phyloP scores from a whole-genome alignment of 768 basidiomycete genomes.

The Mrakia frigida region DNA sequence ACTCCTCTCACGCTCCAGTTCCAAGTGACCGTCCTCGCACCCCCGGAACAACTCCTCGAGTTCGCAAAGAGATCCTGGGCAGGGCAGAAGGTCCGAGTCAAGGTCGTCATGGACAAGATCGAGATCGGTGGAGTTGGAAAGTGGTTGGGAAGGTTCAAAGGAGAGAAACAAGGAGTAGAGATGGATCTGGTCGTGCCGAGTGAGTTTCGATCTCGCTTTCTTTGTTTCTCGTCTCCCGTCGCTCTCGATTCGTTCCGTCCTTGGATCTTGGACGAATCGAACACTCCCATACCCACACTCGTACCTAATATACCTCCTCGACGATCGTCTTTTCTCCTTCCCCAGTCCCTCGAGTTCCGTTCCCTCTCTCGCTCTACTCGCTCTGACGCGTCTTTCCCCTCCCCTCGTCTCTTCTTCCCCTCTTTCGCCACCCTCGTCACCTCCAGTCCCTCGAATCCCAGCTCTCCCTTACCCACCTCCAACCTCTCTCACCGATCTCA shows the following conservation, averaged over 20 bases:
- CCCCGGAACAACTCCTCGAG: constrained; percentile 37
- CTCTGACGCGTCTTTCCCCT: constrained; percentile 4
- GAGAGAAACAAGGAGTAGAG: constrained; percentile 36
- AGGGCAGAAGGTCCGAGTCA: constrained; percentile 34
- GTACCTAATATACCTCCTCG: not conserved
- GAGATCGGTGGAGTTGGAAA: constrained; percentile 25
- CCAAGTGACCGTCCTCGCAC: constrained; percentile 35
- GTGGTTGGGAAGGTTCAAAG: constrained; percentile 37
- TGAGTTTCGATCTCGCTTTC: constrained; percentile 34
- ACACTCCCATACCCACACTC: no score
- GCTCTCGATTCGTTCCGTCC: not conserved
- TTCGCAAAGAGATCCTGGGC: constrained; percentile 39
- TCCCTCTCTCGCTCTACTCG: constrained; percentile 21
- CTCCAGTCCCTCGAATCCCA: constrained; percentile 9
- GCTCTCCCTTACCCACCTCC: constrained; percentile 31
- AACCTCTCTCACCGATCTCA: constrained; percentile 29
- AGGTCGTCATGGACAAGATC: constrained; percentile 34
- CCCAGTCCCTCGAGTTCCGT: constrained; percentile 7
- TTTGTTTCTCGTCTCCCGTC: no score
- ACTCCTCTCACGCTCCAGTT: constrained; percentile 35
- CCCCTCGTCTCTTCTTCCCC: no score
- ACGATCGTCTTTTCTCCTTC: not conserved
- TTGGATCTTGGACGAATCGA: not conserved
- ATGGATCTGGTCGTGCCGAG: constrained; percentile 37
- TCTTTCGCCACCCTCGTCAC: not conserved